A percentile compares a stretch with the other conserved stretches of the same genome.
phyloP scores from a whole-genome alignment of 192 early-diverging fungal genomes.

The Coemansia sp. region DNA sequence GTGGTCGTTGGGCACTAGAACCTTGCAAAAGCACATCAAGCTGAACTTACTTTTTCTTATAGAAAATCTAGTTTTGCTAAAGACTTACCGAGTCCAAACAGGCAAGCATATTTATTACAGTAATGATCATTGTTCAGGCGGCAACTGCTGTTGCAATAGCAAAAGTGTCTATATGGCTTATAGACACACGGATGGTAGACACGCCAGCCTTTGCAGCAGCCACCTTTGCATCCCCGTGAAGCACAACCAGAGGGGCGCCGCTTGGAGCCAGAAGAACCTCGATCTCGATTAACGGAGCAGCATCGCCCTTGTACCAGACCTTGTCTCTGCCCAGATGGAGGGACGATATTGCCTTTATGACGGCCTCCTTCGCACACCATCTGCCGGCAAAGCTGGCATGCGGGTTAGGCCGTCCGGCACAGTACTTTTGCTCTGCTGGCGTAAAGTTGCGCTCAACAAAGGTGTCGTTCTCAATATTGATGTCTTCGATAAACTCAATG shows the following conservation, averaged over 20 bases:
- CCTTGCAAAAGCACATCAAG: too few relatives aligned
- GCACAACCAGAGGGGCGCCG: constrained; percentile 77
- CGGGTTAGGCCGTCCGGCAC: constrained; percentile 66
- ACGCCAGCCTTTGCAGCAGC: constrained; percentile 72
- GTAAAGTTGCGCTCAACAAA: constrained; percentile 96
- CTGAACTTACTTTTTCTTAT: background rate
- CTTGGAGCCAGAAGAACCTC: constrained; percentile 71
- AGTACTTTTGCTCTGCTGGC: constrained; percentile 74
- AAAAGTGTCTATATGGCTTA: constrained; percentile 88
- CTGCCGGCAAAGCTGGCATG: constrained; percentile 87
- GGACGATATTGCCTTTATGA: constrained; percentile 88
- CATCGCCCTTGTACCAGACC: constrained; percentile 79
- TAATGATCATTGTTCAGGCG: constrained; percentile 2
- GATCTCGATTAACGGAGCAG: constrained; percentile 86
- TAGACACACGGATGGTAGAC: constrained; percentile 80
- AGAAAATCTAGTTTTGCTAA: background rate
- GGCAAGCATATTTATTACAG: background rate
- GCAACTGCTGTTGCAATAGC: constrained; percentile 87
- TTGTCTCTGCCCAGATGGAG: constrained; percentile 50
- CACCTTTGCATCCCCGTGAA: constrained; percentile 80
- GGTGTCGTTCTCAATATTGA: constrained; percentile 78
- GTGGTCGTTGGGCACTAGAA: too few relatives aligned
- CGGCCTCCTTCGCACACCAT: constrained; percentile 97
- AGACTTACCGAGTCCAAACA: too few relatives aligned
- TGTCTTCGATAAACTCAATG: constrained; percentile 80